These are phyloP conservation scores for Verticillium albo-atrum DNA, from an alignment of 2,329 filamentous ascomycete genomes.

Conservation along the genomic window DNA sequence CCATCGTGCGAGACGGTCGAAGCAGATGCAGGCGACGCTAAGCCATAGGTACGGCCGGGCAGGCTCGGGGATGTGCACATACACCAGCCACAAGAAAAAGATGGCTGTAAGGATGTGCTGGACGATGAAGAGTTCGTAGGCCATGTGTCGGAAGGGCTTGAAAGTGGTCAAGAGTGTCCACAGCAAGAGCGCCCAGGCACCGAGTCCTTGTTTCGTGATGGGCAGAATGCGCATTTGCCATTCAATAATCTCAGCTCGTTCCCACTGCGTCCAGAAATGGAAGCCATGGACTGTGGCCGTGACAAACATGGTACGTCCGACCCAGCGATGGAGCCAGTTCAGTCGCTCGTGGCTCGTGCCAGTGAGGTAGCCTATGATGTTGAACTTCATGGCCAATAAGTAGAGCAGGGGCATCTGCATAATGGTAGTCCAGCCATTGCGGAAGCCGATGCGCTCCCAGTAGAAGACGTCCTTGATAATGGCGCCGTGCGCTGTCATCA, in stretches of 20 bases:
- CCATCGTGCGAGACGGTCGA: slow-evolving; percentile 53
- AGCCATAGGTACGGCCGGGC: slow-evolving; percentile 63
- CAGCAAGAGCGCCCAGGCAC: slow-evolving; percentile 17
- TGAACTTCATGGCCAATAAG: slow-evolving; percentile 56
- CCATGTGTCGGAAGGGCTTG: slow-evolving; percentile 17
- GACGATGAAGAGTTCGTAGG: slow-evolving; percentile 22
- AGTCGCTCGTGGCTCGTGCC: slow-evolving; percentile 64
- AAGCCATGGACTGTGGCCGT: slow-evolving; percentile 66
- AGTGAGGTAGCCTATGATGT: slow-evolving; percentile 53
- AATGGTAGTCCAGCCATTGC: slow-evolving; percentile 63
- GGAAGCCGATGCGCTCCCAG: slow-evolving; percentile 62
- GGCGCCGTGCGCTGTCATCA: slow-evolving; percentile 44
- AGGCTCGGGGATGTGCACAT: slow-evolving; percentile 56
- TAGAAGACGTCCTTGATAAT: slow-evolving; percentile 49
- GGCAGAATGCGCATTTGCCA: slow-evolving; percentile 55
- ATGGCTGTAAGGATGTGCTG: slow-evolving; percentile 19
- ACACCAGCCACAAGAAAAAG: slow-evolving; percentile 55
- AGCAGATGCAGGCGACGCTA: slow-evolving; percentile 56
- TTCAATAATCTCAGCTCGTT: slow-evolving; percentile 52
- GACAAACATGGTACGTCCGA: slow-evolving; percentile 63
- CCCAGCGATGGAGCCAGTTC: slow-evolving; percentile 72
- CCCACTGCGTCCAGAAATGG: slow-evolving; percentile 64
- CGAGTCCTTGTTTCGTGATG: slow-evolving; percentile 15
- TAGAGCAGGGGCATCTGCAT: slow-evolving; percentile 62
- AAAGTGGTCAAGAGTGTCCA: slow-evolving; percentile 19